A percentile compares a stretch with the other conserved stretches of the same genome.
phyloP scores from a whole-genome alignment of 148 eudicot species.

The Agrostemma githago region DNA sequence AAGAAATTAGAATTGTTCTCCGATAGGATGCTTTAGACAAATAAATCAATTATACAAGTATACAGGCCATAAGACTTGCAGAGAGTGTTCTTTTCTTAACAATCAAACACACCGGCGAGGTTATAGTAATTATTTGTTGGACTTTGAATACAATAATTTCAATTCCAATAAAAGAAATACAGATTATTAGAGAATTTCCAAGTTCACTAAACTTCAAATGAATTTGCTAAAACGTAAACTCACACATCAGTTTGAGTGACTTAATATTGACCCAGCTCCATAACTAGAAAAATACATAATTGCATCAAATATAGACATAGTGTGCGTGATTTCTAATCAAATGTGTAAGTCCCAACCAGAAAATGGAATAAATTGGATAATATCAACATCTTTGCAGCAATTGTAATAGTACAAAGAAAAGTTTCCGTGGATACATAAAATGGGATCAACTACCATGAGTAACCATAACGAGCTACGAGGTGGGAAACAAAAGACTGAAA shows the following conservation, averaged over 20 bases:
- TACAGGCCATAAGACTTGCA: not conserved
- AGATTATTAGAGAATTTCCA: not conserved
- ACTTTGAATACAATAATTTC: not conserved
- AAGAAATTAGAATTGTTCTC: not conserved
- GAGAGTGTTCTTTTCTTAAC: not conserved
- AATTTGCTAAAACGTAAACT: not conserved
- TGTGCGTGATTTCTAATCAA: not conserved
- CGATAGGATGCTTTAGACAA: not conserved
- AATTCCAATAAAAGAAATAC: not conserved
- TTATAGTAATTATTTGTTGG: not conserved
- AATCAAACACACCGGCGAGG: constrained; percentile 4
- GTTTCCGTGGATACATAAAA: not conserved
- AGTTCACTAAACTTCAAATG: not conserved
- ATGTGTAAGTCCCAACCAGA: not conserved
- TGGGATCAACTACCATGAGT: not conserved
- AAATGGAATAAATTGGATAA: not conserved
- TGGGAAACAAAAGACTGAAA: not conserved
- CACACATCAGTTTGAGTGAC: not conserved
- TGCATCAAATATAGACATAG: not conserved
- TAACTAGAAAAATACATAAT: not conserved
- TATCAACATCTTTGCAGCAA: not conserved
- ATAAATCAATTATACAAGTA: not conserved
- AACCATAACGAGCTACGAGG: not conserved
- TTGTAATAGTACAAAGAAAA: not conserved
- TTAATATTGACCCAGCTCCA: not conserved